These are phyloP conservation scores for Hygrocybe coccinea DNA, from an alignment of 768 basidiomycete species.

Conservation along the genomic window DNA sequence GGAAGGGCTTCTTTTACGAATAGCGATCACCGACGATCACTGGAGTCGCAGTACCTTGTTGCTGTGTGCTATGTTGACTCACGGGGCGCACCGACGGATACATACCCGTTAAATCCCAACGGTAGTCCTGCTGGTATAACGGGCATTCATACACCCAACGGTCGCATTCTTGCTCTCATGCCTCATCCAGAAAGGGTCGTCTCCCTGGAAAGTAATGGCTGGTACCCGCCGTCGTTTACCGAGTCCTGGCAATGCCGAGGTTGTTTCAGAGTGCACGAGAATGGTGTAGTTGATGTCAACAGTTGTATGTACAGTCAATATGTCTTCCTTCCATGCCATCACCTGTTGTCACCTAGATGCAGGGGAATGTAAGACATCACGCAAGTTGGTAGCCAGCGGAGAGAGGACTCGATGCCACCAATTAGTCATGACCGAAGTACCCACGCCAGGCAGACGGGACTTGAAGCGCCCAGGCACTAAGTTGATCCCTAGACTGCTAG, in stretches of 20 bases:
- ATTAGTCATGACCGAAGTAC: no score
- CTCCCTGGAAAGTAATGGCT: conserved; percentile 81
- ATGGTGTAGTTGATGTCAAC: conserved; percentile 47
- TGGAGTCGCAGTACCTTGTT: conserved; percentile 52
- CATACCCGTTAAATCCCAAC: conserved; percentile 81
- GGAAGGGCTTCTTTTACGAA: conserved; percentile 63
- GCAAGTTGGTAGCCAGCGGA: no score
- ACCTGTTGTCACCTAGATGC: no score
- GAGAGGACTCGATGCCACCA: no score
- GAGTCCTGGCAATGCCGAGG: conserved; percentile 64
- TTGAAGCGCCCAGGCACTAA: no score
- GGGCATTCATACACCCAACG: conserved; percentile 80
- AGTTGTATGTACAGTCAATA: no score
- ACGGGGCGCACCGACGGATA: conserved; percentile 56
- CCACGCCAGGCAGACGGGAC: no score
- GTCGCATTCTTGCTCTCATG: conserved; percentile 94
- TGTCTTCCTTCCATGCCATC: no score
- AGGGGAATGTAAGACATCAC: no score
- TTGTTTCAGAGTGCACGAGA: conserved; percentile 86
- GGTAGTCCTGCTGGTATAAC: conserved; percentile 83
- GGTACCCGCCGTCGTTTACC: conserved; percentile 65
- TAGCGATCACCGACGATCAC: conserved; percentile 25
- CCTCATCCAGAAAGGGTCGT: conserved; percentile 93
- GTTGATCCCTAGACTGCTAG: no score
- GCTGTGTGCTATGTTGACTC: conserved; percentile 82